Percentiles rank a stretch among this genome's conserved stretches.
phyloP scores from a whole-genome alignment of 331 rosid species.

The Acacia concinna region DNA sequence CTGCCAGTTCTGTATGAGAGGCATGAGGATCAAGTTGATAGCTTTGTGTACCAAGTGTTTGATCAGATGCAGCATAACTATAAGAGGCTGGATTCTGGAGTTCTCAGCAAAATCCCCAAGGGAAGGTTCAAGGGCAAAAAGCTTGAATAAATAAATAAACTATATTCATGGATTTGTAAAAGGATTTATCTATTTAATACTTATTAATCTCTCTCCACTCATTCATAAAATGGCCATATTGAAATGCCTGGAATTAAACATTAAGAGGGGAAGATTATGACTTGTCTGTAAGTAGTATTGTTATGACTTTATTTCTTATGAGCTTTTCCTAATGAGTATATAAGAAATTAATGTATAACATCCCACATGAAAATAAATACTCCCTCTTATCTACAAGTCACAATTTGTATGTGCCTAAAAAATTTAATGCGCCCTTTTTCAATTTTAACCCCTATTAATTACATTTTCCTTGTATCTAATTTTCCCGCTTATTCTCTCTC shows the following conservation, averaged over 20 bases:
- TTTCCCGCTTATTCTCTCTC: no score
- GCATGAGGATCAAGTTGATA: conserved; percentile 67
- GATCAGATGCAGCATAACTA: conserved; percentile 51
- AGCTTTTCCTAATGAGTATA: not conserved
- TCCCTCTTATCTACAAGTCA: no score
- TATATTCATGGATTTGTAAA: conserved; percentile 27
- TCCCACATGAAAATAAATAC: not conserved
- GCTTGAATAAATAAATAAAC: conserved; percentile 53
- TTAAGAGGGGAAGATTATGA: not conserved
- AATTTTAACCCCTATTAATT: no score
- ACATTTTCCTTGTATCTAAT: no score
- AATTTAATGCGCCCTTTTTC: no score
- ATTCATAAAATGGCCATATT: conserved; percentile 6
- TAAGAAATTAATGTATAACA: not conserved
- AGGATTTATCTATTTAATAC: not conserved
- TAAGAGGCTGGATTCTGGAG: conserved; percentile 47
- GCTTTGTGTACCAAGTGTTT: conserved; percentile 44
- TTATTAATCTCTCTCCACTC: conserved; percentile 4
- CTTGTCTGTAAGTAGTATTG: not conserved
- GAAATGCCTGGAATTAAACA: conserved; percentile 7
- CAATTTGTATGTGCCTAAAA: no score
- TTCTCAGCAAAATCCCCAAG: conserved; percentile 76
- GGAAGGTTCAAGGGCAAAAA: conserved; percentile 57
- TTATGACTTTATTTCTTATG: not conserved
- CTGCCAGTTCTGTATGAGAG: conserved; percentile 79